These are phyloP conservation scores for Pseudogymnoascus sp. DNA, from an alignment of 2,329 filamentous ascomycete species.

Conservation along the genomic window DNA sequence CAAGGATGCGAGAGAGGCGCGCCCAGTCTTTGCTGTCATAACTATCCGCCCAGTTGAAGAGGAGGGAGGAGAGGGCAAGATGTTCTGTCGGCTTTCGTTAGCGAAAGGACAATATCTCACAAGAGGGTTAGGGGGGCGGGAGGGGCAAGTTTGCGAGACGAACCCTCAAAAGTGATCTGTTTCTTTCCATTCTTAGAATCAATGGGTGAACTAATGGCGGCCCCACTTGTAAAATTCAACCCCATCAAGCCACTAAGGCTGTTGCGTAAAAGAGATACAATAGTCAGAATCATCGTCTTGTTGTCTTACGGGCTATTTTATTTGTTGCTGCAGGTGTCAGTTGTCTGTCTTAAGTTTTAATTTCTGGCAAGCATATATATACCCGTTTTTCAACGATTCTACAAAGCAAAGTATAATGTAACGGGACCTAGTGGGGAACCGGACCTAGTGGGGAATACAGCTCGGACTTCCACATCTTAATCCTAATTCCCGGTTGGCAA, in stretches of 20 bases:
- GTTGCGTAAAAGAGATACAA: neutral
- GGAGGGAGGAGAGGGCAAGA: constrained; percentile 40
- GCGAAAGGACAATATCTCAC: neutral
- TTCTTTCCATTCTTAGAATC: neutral
- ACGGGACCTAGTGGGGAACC: neutral
- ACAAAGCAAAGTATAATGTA: neutral
- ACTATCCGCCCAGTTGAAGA: constrained; percentile 58
- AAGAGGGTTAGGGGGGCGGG: neutral
- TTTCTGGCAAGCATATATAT: neutral
- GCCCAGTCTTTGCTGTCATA: constrained; percentile 61
- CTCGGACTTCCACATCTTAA: neutral
- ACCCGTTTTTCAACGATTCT: neutral
- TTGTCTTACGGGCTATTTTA: neutral
- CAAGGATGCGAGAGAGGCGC: constrained; percentile 52
- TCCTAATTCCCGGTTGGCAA: neutral
- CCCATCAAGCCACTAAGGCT: neutral
- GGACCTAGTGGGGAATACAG: neutral
- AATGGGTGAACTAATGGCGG: neutral
- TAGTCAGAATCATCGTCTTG: neutral
- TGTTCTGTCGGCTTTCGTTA: constrained; percentile 34
- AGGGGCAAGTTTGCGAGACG: neutral
- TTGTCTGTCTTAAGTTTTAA: neutral
- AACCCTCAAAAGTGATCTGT: neutral
- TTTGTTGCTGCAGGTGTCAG: neutral
- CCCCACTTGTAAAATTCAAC: neutral